Conservation (phyloP, 179 eudicot genomes). For the Silene coronaria region DNA sequence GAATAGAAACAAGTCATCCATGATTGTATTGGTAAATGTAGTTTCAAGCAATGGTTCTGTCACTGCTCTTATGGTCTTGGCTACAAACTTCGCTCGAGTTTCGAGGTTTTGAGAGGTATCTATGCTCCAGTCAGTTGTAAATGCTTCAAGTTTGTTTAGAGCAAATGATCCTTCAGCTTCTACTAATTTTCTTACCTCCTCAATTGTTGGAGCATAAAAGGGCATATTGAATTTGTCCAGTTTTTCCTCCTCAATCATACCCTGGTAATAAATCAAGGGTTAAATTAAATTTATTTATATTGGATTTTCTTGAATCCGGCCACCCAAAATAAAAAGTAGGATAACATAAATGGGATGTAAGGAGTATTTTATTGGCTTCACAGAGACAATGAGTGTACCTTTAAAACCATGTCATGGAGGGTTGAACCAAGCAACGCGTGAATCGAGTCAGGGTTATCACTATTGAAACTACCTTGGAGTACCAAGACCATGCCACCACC, state of each 20-base stretch:
- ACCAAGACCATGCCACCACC: constrained; percentile 55
- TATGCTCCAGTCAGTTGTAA: background rate
- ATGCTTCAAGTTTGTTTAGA: background rate
- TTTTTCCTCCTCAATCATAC: background rate
- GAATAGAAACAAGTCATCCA: background rate
- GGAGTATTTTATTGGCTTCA: too few relatives aligned
- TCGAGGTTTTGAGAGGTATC: background rate
- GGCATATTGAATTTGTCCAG: background rate
- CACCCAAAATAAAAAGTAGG: too few relatives aligned
- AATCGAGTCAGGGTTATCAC: constrained; percentile 26
- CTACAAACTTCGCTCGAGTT: background rate
- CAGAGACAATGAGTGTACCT: constrained; percentile 34
- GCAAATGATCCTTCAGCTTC: constrained; percentile 33
- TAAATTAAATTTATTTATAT: too few relatives aligned
- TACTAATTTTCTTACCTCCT: background rate
- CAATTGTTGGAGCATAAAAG: background rate
- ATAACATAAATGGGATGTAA: too few relatives aligned
- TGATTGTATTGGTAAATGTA: background rate
- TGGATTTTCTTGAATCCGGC: too few relatives aligned
- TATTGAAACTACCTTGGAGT: constrained; percentile 30
- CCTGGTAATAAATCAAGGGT: background rate
- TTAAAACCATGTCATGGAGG: constrained; percentile 38
- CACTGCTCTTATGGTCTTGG: background rate
- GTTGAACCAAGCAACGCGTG: constrained; percentile 34
- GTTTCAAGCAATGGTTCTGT: background rate